Evolutionary conservation across 768 basidiomycete species (phyloP).

Genomic region (Suillus paluster): DNA sequence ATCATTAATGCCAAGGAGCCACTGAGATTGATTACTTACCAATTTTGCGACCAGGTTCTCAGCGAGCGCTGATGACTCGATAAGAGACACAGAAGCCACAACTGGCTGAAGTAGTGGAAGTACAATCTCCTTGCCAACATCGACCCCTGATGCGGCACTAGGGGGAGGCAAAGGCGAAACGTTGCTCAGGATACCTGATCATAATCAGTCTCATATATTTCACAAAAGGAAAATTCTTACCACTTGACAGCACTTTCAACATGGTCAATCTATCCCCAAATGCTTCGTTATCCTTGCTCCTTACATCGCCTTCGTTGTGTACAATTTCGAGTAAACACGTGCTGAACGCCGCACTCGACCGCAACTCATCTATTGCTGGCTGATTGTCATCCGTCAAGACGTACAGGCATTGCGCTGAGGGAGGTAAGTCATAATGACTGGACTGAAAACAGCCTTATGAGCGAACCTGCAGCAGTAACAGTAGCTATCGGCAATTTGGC

Average conservation of each 20-base stretch:
- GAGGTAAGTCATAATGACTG: constrained; percentile 1
- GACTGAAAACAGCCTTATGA: neutral
- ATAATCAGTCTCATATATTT: constrained; percentile 3
- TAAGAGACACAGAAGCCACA: constrained; percentile 61
- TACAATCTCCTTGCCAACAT: constrained; percentile 73
- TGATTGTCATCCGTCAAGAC: constrained; percentile 91
- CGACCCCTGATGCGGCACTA: constrained; percentile 59
- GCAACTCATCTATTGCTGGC: constrained; percentile 70
- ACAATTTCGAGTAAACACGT: constrained; percentile 69
- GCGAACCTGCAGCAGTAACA: constrained; percentile 79
- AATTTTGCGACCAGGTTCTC: constrained; percentile 56
- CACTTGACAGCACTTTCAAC: constrained; percentile 72
- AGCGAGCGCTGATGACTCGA: constrained; percentile 51
- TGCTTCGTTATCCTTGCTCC: constrained; percentile 46
- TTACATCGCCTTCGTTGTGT: constrained; percentile 35
- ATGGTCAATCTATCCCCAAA: constrained; percentile 53
- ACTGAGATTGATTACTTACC: constrained; percentile 38
- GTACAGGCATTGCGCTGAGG: constrained; percentile 86
- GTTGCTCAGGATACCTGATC: constrained; percentile 74
- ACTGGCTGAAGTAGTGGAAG: constrained; percentile 73
- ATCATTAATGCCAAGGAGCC: constrained; percentile 8
- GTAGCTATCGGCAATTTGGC: constrained; percentile 70
- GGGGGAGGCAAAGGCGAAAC: constrained; percentile 77
- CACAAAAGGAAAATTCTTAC: constrained; percentile 42
- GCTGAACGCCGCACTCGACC: constrained; percentile 61